Conservation (phyloP, 2,329 filamentous ascomycete species). For the Ascochyta lentis region DNA sequence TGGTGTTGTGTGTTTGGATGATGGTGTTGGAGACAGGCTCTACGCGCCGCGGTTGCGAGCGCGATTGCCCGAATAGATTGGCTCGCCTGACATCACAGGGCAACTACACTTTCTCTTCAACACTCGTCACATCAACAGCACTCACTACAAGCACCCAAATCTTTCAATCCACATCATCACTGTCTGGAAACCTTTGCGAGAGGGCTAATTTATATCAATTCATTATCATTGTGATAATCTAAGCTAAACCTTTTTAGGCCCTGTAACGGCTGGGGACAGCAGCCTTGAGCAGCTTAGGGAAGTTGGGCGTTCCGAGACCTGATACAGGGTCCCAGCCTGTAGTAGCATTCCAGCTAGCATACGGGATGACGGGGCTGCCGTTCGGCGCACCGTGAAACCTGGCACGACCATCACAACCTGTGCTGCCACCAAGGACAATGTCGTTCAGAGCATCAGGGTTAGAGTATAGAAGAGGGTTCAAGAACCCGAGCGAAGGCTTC, state of each 20-base stretch:
- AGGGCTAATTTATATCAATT: neutral
- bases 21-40: constrained; percentile 18
- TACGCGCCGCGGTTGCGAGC: constrained; percentile 5
- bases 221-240: neutral
- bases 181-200: neutral
- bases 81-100: constrained; percentile 16
- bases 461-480: constrained; percentile 66
- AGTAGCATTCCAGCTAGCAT: constrained; percentile 40
- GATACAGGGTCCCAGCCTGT: constrained; percentile 47
- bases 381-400: constrained; percentile 34
- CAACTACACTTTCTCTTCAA: neutral
- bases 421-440: constrained; percentile 44
- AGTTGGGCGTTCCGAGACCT: constrained; percentile 42
- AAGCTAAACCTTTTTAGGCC: constrained; percentile 15
- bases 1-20: constrained; percentile 12
- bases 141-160: neutral
- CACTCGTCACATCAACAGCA: neutral
- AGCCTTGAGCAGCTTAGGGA: constrained; percentile 39
- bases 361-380: constrained; percentile 42
- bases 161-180: neutral
- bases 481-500: constrained; percentile 61
- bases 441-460: constrained; percentile 58
- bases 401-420: constrained; percentile 46
- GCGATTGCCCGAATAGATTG: constrained; percentile 5
- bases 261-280: constrained; percentile 32